Evolutionary conservation across 306 rosid species (phyloP).

Genomic region (Cotoneaster glaucophyllus): DNA sequence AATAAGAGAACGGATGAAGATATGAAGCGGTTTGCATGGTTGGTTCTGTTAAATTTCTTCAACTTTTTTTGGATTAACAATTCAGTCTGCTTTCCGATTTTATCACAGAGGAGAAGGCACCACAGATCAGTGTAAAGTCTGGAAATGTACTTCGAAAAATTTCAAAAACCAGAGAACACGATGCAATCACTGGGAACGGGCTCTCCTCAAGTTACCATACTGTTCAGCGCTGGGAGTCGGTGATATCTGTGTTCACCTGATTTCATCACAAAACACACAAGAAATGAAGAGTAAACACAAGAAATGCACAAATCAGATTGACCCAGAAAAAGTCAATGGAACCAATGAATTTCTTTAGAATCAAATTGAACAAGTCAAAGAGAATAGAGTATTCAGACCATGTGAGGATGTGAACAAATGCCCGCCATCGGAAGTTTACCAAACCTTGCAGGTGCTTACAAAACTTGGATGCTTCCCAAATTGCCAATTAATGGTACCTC

Average conservation of each 20-base stretch:
- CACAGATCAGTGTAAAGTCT: not conserved
- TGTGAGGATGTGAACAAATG: too few species aligned
- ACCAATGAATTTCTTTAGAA: not conserved
- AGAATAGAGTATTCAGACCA: not conserved
- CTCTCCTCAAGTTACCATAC: not conserved
- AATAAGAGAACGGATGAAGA: slow-evolving; percentile 21
- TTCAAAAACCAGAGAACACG: not conserved
- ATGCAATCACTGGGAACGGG: not conserved
- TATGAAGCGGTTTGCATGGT: slow-evolving; percentile 38
- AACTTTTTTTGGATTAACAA: not conserved
- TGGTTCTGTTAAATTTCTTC: not conserved
- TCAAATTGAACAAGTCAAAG: not conserved
- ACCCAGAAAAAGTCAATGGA: not conserved
- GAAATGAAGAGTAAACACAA: not conserved
- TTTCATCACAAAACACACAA: not conserved
- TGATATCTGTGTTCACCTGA: not conserved
- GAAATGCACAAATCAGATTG: not conserved
- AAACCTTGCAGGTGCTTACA: too few species aligned
- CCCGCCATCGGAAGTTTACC: too few species aligned
- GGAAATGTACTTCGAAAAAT: not conserved
- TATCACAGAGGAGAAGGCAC: not conserved
- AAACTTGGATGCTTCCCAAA: too few species aligned
- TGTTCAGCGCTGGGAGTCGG: not conserved
- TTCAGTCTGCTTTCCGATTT: not conserved
- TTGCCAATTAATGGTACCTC: too few species aligned